These are phyloP conservation scores for Metschnikowia picachoensis DNA, from an alignment of 805 yeast species.

Conservation along the genomic window DNA sequence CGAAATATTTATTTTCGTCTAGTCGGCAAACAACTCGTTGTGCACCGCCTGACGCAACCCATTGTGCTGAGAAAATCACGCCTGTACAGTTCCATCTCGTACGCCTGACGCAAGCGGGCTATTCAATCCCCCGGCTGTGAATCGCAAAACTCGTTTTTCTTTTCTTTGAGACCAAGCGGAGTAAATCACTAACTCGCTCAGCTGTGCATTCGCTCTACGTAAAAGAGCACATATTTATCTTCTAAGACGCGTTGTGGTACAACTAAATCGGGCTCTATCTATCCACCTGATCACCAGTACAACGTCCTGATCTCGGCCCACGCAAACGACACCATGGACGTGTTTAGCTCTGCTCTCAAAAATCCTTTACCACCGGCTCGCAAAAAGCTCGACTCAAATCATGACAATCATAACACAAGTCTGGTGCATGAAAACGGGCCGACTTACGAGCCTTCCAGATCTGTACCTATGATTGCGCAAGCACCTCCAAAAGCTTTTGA, in stretches of 20 bases:
- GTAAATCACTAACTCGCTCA: too few relatives aligned
- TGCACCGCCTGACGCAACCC: neutral
- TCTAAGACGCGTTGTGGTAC: too few relatives aligned
- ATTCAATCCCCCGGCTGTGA: neutral
- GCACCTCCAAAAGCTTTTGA: neutral
- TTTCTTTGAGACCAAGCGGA: neutral
- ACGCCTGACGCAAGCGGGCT: constrained; percentile 9
- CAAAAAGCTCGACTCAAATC: constrained; percentile 7
- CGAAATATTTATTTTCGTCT: neutral
- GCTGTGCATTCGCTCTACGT: too few relatives aligned
- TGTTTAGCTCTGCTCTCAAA: constrained; percentile 29
- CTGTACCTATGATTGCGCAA: neutral
- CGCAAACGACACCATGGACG: constrained; percentile 16
- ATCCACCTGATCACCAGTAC: neutral
- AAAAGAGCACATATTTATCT: too few relatives aligned
- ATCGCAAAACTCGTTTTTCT: constrained; percentile 5
- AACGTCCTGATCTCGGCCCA: neutral
- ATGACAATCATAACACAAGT: neutral
- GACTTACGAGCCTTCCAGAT: neutral
- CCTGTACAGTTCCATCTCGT: constrained; percentile 9
- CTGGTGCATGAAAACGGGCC: neutral
- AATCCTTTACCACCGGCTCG: constrained; percentile 36
- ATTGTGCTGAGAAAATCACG: neutral
- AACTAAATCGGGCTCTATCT: too few relatives aligned
- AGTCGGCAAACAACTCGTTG: neutral